These are phyloP conservation scores for Kodamaea suecica DNA, from an alignment of 1,139 yeast species.

Conservation along the genomic window DNA sequence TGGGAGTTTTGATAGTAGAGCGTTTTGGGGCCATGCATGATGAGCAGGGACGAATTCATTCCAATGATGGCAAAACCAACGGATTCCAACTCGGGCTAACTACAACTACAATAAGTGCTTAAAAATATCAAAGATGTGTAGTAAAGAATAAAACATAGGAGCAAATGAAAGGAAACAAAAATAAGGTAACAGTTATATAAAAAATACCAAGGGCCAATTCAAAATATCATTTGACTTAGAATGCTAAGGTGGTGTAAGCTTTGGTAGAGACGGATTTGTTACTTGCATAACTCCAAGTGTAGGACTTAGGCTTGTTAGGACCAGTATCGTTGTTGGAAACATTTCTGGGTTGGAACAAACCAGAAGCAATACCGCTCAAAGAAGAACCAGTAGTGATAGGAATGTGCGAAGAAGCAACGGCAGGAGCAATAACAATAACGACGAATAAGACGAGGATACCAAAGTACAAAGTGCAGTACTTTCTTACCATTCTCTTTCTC, in stretches of 20 bases:
- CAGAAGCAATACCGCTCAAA: slow-evolving; percentile 48
- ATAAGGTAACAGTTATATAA: neutral
- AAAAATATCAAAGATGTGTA: slow-evolving; percentile 4
- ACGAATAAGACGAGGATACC: slow-evolving; percentile 65
- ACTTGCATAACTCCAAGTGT: slow-evolving; percentile 53
- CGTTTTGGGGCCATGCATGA: no score
- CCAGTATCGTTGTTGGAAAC: slow-evolving; percentile 83
- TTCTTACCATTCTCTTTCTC: slow-evolving; percentile 98
- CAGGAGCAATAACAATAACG: slow-evolving; percentile 87
- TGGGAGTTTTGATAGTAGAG: no score
- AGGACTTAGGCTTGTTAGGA: slow-evolving; percentile 43
- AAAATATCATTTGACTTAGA: slow-evolving; percentile 11
- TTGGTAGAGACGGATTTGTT: slow-evolving; percentile 52
- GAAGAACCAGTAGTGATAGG: slow-evolving; percentile 27
- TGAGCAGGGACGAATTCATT: no score
- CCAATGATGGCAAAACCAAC: no score
- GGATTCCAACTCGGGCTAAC: no score
- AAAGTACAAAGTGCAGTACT: slow-evolving; percentile 84
- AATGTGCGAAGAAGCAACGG: slow-evolving; percentile 56
- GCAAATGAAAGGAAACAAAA: slow-evolving; percentile 5
- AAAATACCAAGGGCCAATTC: neutral
- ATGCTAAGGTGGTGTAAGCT: slow-evolving; percentile 63
- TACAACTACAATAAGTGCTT: neutral
- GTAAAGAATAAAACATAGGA: slow-evolving; percentile 11
- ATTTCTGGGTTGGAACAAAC: slow-evolving; percentile 87